These are phyloP conservation scores for Metschnikowia gruessii DNA, from an alignment of 805 yeast species.

Conservation along the genomic window DNA sequence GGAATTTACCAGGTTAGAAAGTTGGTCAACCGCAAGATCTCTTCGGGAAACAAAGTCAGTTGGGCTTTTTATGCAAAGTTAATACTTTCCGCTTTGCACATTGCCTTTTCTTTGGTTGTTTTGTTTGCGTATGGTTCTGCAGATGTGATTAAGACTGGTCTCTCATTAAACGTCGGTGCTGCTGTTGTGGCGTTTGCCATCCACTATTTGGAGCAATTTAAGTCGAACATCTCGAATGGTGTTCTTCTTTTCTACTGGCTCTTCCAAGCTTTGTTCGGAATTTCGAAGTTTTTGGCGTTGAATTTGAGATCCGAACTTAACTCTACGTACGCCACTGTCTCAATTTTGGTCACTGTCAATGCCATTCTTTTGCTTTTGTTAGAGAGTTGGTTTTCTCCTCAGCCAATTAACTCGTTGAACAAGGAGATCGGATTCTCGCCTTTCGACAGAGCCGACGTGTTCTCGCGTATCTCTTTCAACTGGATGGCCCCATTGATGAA, in stretches of 20 bases:
- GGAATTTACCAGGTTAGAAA: constrained; percentile 38
- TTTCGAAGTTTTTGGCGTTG: constrained; percentile 43
- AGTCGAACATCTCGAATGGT: constrained; percentile 63
- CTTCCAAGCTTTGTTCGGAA: constrained; percentile 46
- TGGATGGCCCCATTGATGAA: constrained; percentile 91
- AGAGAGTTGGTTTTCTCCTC: constrained; percentile 42
- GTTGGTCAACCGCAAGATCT: constrained; percentile 32
- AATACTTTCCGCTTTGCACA: constrained; percentile 36
- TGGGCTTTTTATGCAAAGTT: constrained; percentile 45
- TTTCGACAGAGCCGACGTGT: constrained; percentile 44
- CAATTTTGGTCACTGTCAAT: constrained; percentile 36
- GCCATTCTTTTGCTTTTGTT: constrained; percentile 41
- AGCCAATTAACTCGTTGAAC: constrained; percentile 15
- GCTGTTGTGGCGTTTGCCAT: constrained; percentile 51
- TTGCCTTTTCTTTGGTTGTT: constrained; percentile 32
- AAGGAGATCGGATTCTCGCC: constrained; percentile 15
- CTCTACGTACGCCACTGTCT: constrained; percentile 23
- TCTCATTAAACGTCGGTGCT: constrained; percentile 36
- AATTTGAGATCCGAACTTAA: constrained; percentile 32
- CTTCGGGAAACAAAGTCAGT: constrained; percentile 30
- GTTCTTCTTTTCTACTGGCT: constrained; percentile 76
- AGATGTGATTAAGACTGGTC: constrained; percentile 27
- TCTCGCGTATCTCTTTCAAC: constrained; percentile 73
- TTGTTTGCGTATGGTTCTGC: constrained; percentile 13
- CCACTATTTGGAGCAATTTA: constrained; percentile 70